phyloP scores from a whole-genome alignment of 768 basidiomycete genomes.

The Rubroboletus pulcherrimus region DNA sequence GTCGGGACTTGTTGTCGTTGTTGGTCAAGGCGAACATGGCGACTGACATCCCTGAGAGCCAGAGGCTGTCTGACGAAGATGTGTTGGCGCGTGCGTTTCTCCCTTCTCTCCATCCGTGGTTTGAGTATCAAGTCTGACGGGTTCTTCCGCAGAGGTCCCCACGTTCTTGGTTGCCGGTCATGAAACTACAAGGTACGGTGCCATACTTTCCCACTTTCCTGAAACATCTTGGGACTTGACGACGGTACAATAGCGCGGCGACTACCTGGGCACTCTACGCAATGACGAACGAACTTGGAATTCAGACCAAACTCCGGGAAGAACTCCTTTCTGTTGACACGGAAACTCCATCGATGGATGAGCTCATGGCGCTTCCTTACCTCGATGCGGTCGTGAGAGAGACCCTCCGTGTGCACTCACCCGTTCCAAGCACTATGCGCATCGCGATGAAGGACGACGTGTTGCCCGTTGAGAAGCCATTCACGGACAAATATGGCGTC shows the following conservation, averaged over 20 bases:
- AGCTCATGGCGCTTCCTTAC: conserved; percentile 60
- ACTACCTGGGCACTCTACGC: conserved; percentile 46
- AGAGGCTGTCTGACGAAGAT: conserved; percentile 59
- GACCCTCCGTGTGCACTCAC: conserved; percentile 23
- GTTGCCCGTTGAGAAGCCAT: conserved; percentile 45
- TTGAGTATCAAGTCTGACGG: neutral
- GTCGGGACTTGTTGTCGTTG: conserved; percentile 57
- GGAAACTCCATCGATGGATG: conserved; percentile 64
- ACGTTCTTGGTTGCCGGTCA: conserved; percentile 60
- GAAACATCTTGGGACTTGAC: neutral
- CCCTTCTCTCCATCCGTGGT: neutral
- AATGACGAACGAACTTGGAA: conserved; percentile 28
- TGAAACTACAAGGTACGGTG: conserved; percentile 30
- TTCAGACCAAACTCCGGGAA: conserved; percentile 54
- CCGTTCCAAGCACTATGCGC: conserved; percentile 42
- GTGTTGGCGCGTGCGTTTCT: conserved; percentile 47
- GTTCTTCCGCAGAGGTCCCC: conserved; percentile 44
- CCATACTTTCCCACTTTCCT: conserved; percentile 8
- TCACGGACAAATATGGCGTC: conserved; percentile 41
- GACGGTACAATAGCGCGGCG: conserved; percentile 26
- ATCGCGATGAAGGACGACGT: conserved; percentile 51
- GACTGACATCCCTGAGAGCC: conserved; percentile 50
- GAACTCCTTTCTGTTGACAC: conserved; percentile 52
- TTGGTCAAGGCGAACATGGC: conserved; percentile 32
- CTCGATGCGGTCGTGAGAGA: conserved; percentile 39